Base-by-base conservation (phyloP, 2,329 filamentous ascomycete species). In the Sarocladium strictum region DNA sequence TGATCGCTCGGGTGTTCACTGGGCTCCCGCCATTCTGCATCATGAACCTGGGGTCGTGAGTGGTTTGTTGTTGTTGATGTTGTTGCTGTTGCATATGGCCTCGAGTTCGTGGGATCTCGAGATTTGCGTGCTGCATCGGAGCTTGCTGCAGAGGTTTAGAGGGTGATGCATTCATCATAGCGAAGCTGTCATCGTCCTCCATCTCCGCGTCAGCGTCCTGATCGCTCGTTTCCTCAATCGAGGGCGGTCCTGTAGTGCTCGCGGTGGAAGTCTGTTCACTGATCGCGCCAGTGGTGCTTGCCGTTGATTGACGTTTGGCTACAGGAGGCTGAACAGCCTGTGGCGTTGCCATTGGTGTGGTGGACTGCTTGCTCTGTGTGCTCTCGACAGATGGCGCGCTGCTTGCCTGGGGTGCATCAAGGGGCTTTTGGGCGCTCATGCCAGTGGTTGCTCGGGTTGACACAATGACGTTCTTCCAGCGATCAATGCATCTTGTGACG, bases 381-480 rank as follows among this genome's bases (percentile, higher is more conserved):
- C 53, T 43, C 58, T 58, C 2, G 58, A 60, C 51, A 62, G 61
- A 14, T 56, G 54, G 53, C 62, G 62, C 43, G 58, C 58, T 35
- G 51, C 35, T 51, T 54, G 33, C 27, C 57, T 56, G 37, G 56
- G 60, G 58, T 62, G 60, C 54, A 17, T 76, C 74, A 12, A 85
- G 64, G 2, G 76, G 60, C 43, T 72, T 73, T 59, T 85, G 82
- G 2, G 73, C 71, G 50, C 68, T 67, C 68, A 84, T 73, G 17
- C 79, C 78, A 15, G 58, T 59, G 2, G 68, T 65, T 3, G 68
- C 69, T 38, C 80, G 73, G 2, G 75, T 71, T 5, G 79, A 75
- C n/a, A 74, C 69, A 12, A 86, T 78, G 15, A 85, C 80, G 3
- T 69, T 72, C 67, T 83, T 86, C 83, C 83, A 86, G 27, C 81